Base-by-base conservation (phyloP, 176 grass and related monocot species). In the Guadua angustifolia region DNA sequence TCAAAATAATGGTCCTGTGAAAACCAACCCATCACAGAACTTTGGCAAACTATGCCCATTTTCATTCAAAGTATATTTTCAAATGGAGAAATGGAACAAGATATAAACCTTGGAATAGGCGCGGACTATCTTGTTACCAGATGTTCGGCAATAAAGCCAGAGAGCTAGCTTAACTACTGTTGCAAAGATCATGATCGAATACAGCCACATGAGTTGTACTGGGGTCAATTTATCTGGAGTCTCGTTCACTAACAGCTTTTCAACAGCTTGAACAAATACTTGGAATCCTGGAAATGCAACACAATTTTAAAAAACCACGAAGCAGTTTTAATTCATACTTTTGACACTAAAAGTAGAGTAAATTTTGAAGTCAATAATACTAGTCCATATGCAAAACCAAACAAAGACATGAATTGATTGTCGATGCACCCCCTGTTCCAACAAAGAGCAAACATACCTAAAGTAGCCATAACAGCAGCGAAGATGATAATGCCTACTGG, bases 401-500 rank as follows among this genome's bases (percentile, higher is more conserved):
- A 79, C 9, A 47, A 52, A 7, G 17, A 61, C 6, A 17, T 32
- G 40, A 42, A 40, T 75, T 29, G 1, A 52, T 77, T 64, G 13
- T 33, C 9, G 24, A 82, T 24, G 11, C 15, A 81, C 1, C 14
- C 49, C 38, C 50, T 71, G 7, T 59, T 67, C 25, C 5, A 7
- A 45, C 15, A 78, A 85, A 64, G 18, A 19, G 13, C 21, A 67
- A 90, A 45, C 70, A 84, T 94, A 97, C 95, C 95, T 84, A 98
- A 91, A 77, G 95, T 98, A 76, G 92, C 90, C 92, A 95, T 95
- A 44, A 95, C 56, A 64, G 92, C 95, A 79, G 95, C 90, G 50
- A 98, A 98, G 75, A 98, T 88, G 86, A 98, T 93, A 79, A 98
- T 95, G 50, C 95, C 95, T 61, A 98, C 92, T 32, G 95, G 95